phyloP scores from a whole-genome alignment of 495 filamentous ascomycete genomes.

The Talaromyces borbonicus region DNA sequence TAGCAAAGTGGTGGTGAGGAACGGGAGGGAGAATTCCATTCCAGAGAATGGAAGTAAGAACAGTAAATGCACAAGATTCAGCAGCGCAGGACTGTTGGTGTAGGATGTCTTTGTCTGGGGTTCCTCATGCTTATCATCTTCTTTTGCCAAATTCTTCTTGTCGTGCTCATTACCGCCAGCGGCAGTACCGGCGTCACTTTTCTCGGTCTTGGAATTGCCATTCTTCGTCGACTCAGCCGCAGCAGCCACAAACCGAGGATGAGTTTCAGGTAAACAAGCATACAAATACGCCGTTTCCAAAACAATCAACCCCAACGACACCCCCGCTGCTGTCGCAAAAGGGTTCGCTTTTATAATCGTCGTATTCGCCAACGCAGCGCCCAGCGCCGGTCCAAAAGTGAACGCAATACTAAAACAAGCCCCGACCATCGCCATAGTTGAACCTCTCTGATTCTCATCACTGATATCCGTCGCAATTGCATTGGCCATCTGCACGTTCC shows the following conservation, averaged over 20 bases:
- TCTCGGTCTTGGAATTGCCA: too few species aligned
- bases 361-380: constrained; percentile 69
- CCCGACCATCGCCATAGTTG: constrained; percentile 92
- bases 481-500: constrained; percentile 92
- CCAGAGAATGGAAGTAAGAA: constrained; percentile 97
- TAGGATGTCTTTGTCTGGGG: constrained; percentile 18
- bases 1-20: constrained; percentile 83
- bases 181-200: too few species aligned
- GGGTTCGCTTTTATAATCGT: constrained; percentile 76
- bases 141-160: neutral
- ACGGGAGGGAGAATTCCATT: constrained; percentile 88
- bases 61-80: constrained; percentile 77
- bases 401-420: constrained; percentile 97
- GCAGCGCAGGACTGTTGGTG: constrained; percentile 72
- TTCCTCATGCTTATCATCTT: neutral
- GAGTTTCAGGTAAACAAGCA: constrained; percentile 76
- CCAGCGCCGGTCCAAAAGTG: constrained; percentile 87
- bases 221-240: neutral
- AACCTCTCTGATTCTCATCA: constrained; percentile 66
- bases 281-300: constrained; percentile 87
- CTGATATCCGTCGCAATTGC: constrained; percentile 97
- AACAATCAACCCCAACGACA: constrained; percentile 73
- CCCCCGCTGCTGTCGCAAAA: constrained; percentile 80
- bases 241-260: constrained; percentile 32
- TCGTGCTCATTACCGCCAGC: neutral